Base-by-base conservation (phyloP, 1,139 yeast genomes). In the Taiozyma onychis region DNA sequence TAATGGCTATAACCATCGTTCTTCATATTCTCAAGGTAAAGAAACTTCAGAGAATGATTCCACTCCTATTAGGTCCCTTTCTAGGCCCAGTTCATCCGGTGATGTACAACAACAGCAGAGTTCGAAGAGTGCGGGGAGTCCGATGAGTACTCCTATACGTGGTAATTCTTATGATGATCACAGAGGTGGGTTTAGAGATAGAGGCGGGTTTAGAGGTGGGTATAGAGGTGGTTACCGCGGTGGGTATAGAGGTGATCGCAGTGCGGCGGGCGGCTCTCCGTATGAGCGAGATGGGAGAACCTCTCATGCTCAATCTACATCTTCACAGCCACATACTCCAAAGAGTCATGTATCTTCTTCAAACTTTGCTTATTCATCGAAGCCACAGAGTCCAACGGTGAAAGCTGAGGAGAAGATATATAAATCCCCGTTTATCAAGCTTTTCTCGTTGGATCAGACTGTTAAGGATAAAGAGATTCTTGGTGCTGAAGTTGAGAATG, bases 141-240 rank as follows among this genome's bases (percentile, higher is more conserved):
- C 39, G 4, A 16, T 35, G 39, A 30, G 41, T 18, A 37, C 37
- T 16, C 32, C 14, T 21, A 45, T 43, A 1, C 39, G 49, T 7
- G 43, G 35, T 28, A 41, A 35, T 18, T 28, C 44, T 4, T 41
- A 44, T 37, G 44, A 34, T 13, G 51, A 46, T 14, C 18, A 18
- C 18, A 18, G 18, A 18, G 18, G 18, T 18, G 18, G 18, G 18
- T 2, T 18, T 18, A 18, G 18, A 18, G 18, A 46, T 28, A 44
- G 51, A 27, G 16, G 26, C n/a, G 16, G 39, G 37, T 37, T 26
- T 30, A 43, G 32, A 21, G 35, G 43, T 10, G 39, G 47, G 7
- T 45, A 48, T 22, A 51, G 59, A 51, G 57, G 56, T 9, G 55
- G 52, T 34, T 44, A 55, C 7, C 51, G 59, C 14, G 61, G 58